Evolutionary conservation across 2,329 filamentous ascomycete genomes (phyloP).

Genomic region (Chaetomium olivaceum): DNA sequence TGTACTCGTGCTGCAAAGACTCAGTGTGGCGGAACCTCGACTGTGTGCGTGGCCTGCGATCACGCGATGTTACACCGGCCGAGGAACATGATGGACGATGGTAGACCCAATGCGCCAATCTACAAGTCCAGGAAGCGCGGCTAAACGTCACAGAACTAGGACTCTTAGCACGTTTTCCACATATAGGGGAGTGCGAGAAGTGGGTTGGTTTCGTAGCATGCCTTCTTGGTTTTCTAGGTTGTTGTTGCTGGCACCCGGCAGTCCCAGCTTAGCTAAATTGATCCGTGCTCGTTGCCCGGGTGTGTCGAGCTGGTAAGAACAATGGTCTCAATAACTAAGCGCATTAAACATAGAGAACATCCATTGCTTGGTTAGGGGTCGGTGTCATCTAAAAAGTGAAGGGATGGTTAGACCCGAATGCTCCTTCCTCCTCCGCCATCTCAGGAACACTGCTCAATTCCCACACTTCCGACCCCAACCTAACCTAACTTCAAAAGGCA

Average conservation of each 20-base stretch:
- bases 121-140: too few relatives aligned
- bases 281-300: background rate
- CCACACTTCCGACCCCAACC: background rate
- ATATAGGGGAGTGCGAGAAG: too few relatives aligned
- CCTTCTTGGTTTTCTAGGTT: too few relatives aligned
- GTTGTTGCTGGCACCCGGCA: too few relatives aligned
- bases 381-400: background rate
- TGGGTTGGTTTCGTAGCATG: too few relatives aligned
- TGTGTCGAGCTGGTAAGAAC: background rate
- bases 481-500: background rate
- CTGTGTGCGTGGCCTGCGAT: background rate
- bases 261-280: background rate
- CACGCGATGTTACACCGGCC: background rate
- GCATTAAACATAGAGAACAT: too few relatives aligned
- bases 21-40: background rate
- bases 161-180: too few relatives aligned
- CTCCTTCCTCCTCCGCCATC: background rate
- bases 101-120: too few relatives aligned
- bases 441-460: background rate
- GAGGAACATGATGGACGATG: background rate
- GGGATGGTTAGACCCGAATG: background rate
- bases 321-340: background rate
- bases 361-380: too few relatives aligned
- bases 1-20: background rate
- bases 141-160: too few relatives aligned